Percentiles rank a stretch among this genome's conserved stretches.
These are phyloP conservation scores for Aspergillus sp. DNA, from an alignment of 2,329 filamentous ascomycete genomes.

Conservation along the genomic window DNA sequence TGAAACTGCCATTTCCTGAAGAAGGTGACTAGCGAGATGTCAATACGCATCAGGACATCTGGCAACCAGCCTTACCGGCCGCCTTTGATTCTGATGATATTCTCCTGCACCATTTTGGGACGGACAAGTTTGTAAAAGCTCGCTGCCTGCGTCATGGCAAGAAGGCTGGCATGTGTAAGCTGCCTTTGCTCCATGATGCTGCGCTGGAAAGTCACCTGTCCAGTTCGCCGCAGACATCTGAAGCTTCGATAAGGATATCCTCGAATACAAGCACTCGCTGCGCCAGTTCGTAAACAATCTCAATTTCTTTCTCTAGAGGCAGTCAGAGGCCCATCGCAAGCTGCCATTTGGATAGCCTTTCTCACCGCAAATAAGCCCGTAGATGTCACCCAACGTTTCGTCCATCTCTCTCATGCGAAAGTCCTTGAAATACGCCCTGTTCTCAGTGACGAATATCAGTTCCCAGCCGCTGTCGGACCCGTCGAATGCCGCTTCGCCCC, in stretches of 20 bases:
- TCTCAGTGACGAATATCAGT: slow-evolving; percentile 63
- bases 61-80: slow-evolving; percentile 49
- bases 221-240: slow-evolving; percentile 74
- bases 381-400: slow-evolving; percentile 70
- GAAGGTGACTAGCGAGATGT: slow-evolving; percentile 50
- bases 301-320: slow-evolving; percentile 67
- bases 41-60: slow-evolving; percentile 1
- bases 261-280: slow-evolving; percentile 62
- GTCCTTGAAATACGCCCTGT: slow-evolving; percentile 78
- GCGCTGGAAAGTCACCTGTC: slow-evolving; percentile 47
- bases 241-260: slow-evolving; percentile 55
- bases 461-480: slow-evolving; percentile 64
- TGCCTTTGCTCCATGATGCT: background rate
- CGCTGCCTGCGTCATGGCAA: slow-evolving; percentile 72
- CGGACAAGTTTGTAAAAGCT: slow-evolving; percentile 60
- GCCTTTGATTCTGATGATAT: slow-evolving; percentile 62
- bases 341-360: background rate
- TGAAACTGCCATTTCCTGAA: slow-evolving; percentile 75
- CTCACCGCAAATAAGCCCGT: slow-evolving; percentile 70
- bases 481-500: slow-evolving; percentile 52
- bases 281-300: slow-evolving; percentile 71
- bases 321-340: no score
- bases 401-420: slow-evolving; percentile 72
- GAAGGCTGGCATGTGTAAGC: slow-evolving; percentile 45
- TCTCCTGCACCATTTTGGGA: slow-evolving; percentile 61